Evolutionary conservation across 306 rosid genomes (phyloP), one percentile per base, ranked within the genome.

Genomic region (Sechiopsis laciniata): DNA sequence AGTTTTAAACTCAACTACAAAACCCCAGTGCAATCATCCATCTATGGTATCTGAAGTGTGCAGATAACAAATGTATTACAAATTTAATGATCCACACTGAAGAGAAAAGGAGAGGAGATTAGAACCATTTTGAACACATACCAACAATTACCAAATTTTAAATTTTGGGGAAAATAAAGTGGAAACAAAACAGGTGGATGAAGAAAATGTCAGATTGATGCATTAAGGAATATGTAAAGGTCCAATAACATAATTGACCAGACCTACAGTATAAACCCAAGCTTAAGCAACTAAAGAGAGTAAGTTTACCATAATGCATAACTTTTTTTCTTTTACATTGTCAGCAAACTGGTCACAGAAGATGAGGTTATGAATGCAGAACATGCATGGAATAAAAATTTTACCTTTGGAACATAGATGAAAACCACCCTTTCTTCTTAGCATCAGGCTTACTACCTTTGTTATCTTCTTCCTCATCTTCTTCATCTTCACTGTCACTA

Each of bases 321-420:
- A 20, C 14, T 0, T 37, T 37, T 62, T 16, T 29, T 15, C 5
- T 46, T 22, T 48, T 6, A 14, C 19, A 68, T 12, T 46, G 13
- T 12, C 7, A 46, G 21, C 15, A 68, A 22, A 68, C 42, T 8
- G 21, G 55, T 48, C 42, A 48, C 2, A 10, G 7, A 13, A 12
- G 73, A 68, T 68, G 75, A 24, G 50, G 65, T 12, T 68, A 76
- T 63, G 65, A 71, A 82, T 64, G 46, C 63, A 32, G 42, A 65
- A 71, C 22, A 19, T 8, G 51, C n/a, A 71, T 6, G 57, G 68
- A 22, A 46, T 71, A 67, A 68, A 65, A 40, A 6, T 71, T 55
- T 78, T 77, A 94, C 98, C 97, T 94, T 83, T 90, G 92, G 70
- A 94, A 89, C 98, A 94, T 91, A 57, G 97, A 87, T 20, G 98